phyloP scores from a whole-genome alignment of 1,284 basidiomycete genomes.

The Grifola frondosa region DNA sequence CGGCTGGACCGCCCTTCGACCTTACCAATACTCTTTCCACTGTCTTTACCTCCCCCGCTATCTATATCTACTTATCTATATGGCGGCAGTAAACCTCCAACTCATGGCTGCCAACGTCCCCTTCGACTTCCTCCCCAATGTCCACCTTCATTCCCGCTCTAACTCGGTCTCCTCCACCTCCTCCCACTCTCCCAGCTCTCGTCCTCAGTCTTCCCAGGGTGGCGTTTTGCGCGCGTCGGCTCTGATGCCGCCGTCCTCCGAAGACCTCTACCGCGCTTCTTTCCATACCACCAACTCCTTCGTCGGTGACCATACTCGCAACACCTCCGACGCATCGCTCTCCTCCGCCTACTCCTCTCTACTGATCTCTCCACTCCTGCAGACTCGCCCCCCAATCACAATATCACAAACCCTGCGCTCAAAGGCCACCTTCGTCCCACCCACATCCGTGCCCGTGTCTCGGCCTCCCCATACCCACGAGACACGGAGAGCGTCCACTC shows the following conservation, averaged over 20 bases:
- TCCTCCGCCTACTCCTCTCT: conserved; percentile 44
- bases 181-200: conserved; percentile 66
- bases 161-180: conserved; percentile 74
- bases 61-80: conserved; percentile 34
- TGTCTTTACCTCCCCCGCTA: conserved; percentile 32
- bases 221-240: conserved; percentile 50
- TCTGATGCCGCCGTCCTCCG: conserved; percentile 48
- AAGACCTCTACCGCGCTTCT: conserved; percentile 68
- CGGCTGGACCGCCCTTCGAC: conserved; percentile 40
- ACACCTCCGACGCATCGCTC: conserved; percentile 37
- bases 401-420: conserved; percentile 65
- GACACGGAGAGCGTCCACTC: conserved; percentile 83
- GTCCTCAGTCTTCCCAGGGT: conserved; percentile 75
- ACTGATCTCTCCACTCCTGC: conserved; percentile 46
- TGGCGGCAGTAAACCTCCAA: conserved; percentile 75
- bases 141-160: conserved; percentile 69
- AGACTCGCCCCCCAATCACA: conserved; percentile 71
- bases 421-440: conserved; percentile 71
- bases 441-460: conserved; percentile 74
- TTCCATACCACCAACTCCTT: conserved; percentile 39
- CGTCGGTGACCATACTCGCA: conserved; percentile 34
- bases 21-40: conserved; percentile 17
- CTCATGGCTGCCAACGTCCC: conserved; percentile 63
- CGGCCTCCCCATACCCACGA: conserved; percentile 78
- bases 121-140: conserved; percentile 67